Percentiles rank a stretch among this genome's conserved stretches.
phyloP scores from a whole-genome alignment of 2,329 filamentous ascomycete species.

The Monosporascus sp. region DNA sequence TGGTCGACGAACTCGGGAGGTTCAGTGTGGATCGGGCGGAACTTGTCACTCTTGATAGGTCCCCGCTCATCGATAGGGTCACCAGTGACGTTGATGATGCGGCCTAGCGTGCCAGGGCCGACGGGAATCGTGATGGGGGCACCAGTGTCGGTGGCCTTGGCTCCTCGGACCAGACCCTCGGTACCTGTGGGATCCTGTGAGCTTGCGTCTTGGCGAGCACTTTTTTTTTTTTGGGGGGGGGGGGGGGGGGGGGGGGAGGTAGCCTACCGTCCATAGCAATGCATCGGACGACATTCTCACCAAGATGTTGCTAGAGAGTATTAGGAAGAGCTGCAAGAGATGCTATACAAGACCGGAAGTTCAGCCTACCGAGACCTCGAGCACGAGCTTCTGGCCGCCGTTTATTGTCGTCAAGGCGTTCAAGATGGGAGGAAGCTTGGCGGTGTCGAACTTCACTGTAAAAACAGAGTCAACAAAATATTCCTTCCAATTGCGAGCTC shows the following conservation, averaged over 20 bases:
- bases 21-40: slow-evolving; percentile 87
- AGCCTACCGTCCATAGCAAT: slow-evolving; percentile 99
- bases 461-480: slow-evolving; percentile 21
- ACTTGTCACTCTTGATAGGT: slow-evolving; percentile 90
- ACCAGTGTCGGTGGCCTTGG: slow-evolving; percentile 81
- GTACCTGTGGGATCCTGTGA: slow-evolving; percentile 62
- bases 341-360: not conserved
- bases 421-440: slow-evolving; percentile 92
- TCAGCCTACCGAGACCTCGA: slow-evolving; percentile 84
- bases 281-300: slow-evolving; percentile 97
- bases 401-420: slow-evolving; percentile 93
- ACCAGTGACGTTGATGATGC: slow-evolving; percentile 99
- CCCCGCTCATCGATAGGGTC: slow-evolving; percentile 99
- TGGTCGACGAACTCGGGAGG: slow-evolving; percentile 90
- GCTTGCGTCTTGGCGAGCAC: slow-evolving; percentile 8
- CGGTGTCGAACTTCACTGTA: slow-evolving; percentile 91
- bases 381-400: slow-evolving; percentile 86
- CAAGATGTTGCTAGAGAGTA: slow-evolving; percentile 82
- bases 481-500: slow-evolving; percentile 2
- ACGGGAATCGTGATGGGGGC: slow-evolving; percentile 95
- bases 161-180: slow-evolving; percentile 96
- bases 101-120: slow-evolving; percentile 86
- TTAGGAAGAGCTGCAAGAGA: slow-evolving; percentile 30
- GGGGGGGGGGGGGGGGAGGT: slow-evolving; percentile 1
- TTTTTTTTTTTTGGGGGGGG: too few relatives aligned